These are phyloP conservation scores for Ambrosia hybrid DNA, from an alignment of 140 eudicot genomes.

Conservation along the genomic window DNA sequence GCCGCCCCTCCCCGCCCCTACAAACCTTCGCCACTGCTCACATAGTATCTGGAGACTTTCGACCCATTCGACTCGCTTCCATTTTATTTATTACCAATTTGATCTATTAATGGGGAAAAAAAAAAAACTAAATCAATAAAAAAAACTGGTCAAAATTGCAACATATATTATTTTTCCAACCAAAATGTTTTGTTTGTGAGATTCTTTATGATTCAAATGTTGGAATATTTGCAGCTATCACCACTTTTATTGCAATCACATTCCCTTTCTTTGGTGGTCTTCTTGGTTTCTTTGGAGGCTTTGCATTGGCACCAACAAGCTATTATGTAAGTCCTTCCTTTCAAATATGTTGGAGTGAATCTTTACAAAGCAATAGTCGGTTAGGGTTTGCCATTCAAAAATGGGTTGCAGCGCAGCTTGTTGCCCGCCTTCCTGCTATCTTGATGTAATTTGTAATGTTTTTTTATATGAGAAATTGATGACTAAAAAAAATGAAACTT, in stretches of 20 bases:
- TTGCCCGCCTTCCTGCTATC: too few species aligned
- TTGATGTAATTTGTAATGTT: too few species aligned
- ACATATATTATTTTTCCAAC: too few species aligned
- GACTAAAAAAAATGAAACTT: too few species aligned
- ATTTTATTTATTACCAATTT: background rate
- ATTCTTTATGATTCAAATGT: slow-evolving; percentile 4
- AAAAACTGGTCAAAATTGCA: too few species aligned
- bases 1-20: too few species aligned
- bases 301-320: slow-evolving; percentile 74
- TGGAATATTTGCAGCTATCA: too few species aligned
- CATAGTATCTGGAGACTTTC: background rate
- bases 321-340: slow-evolving; percentile 45
- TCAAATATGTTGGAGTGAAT: background rate
- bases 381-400: too few species aligned
- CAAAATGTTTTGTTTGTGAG: slow-evolving; percentile 25
- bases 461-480: too few species aligned
- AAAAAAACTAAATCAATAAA: too few species aligned
- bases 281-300: slow-evolving; percentile 78
- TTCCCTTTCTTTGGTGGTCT: slow-evolving; percentile 80
- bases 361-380: background rate
- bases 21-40: too few species aligned
- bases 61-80: background rate
- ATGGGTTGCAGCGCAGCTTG: too few species aligned
- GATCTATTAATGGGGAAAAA: background rate
- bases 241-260: background rate